phyloP scores from a whole-genome alignment of 2,329 filamentous ascomycete genomes.

The Cercospora zeae-maydis region DNA sequence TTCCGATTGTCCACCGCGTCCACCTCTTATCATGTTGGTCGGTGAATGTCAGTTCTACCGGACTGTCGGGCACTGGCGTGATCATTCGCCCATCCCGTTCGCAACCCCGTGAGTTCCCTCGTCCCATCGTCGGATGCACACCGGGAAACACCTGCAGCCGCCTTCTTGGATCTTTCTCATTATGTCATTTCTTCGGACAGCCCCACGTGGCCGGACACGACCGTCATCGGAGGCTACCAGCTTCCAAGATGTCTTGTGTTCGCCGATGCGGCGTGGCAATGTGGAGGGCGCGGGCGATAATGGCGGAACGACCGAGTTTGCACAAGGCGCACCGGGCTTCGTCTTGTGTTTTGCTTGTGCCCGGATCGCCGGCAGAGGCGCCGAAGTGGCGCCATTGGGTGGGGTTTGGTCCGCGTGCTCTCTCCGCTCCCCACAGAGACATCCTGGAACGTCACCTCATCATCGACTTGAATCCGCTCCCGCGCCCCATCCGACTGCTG shows the following conservation, averaged over 20 bases:
- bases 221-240: not conserved
- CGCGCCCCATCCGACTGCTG: not conserved
- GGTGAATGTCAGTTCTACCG: no score
- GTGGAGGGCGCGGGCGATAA: not conserved
- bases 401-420: not conserved
- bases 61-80: no score
- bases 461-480: not conserved
- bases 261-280: not conserved
- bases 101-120: no score
- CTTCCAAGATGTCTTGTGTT: not conserved
- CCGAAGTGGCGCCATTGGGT: constrained; percentile 4
- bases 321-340: not conserved
- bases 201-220: not conserved
- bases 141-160: no score
- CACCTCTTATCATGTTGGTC: no score
- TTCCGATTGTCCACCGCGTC: no score
- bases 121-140: no score
- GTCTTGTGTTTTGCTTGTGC: not conserved
- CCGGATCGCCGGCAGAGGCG: not conserved
- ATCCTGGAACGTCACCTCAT: not conserved
- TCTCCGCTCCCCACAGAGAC: not conserved
- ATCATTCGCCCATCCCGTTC: no score
- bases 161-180: no score
- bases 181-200: no score
- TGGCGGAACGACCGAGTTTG: not conserved